phyloP scores from a whole-genome alignment of 2,329 filamentous ascomycete species.

The Cladophialophora immunda region DNA sequence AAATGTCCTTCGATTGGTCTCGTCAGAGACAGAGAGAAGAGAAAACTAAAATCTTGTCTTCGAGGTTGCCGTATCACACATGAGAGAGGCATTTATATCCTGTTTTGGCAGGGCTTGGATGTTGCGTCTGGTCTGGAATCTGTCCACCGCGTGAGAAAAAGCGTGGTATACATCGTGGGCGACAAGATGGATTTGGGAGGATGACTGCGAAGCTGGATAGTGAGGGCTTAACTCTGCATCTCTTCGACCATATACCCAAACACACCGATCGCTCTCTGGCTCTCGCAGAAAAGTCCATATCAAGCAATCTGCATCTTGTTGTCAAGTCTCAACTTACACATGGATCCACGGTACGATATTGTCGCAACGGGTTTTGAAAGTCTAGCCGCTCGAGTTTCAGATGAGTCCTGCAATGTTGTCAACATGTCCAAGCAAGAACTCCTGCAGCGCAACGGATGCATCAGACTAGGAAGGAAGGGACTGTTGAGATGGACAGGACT shows the following conservation, averaged over 20 bases:
- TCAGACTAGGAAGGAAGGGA: constrained; percentile 17
- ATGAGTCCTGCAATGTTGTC: constrained; percentile 24
- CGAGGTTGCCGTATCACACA: constrained; percentile 83
- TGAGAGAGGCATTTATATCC: constrained; percentile 67
- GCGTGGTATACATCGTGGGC: constrained; percentile 31
- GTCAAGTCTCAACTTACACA: constrained; percentile 20
- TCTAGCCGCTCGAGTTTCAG: constrained; percentile 21
- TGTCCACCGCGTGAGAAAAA: constrained; percentile 27
- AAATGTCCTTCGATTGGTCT: constrained; percentile 45
- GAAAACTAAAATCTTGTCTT: constrained; percentile 95
- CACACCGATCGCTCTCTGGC: neutral
- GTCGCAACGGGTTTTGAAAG: constrained; percentile 31
- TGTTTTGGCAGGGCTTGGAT: constrained; percentile 42
- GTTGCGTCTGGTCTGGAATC: constrained; percentile 43
- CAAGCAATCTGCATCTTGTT: constrained; percentile 22
- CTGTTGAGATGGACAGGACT: constrained; percentile 31
- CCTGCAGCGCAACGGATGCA: constrained; percentile 5
- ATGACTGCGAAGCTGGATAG: constrained; percentile 27
- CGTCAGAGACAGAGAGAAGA: constrained; percentile 61
- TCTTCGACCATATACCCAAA: neutral
- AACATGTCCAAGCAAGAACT: constrained; percentile 21
- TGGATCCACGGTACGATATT: constrained; percentile 35
- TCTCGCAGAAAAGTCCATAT: constrained; percentile 10
- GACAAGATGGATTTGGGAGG: constrained; percentile 23
- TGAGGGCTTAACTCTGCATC: constrained; percentile 11